Evolutionary conservation across 2,329 filamentous ascomycete species (phyloP).

Genomic region (Grosmannia clavigera): DNA sequence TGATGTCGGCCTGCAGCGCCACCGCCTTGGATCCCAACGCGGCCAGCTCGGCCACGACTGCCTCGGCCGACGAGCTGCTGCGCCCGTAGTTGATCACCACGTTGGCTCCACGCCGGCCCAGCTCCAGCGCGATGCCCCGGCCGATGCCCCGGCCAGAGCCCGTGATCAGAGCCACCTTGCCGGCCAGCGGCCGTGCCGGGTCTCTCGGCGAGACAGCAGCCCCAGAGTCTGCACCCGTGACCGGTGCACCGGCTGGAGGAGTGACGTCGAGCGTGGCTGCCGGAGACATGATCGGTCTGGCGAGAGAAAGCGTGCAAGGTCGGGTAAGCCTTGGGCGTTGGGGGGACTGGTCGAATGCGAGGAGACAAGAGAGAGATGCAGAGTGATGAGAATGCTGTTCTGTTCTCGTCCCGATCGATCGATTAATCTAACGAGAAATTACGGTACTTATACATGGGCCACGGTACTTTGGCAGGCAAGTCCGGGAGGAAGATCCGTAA

Average conservation of each 20-base stretch:
- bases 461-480: not conserved
- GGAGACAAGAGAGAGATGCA: not conserved
- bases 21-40: conserved; percentile 44
- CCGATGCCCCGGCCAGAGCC: conserved; percentile 56
- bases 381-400: too few species aligned
- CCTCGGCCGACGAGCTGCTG: conserved; percentile 41
- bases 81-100: conserved; percentile 57
- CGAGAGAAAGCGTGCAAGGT: not conserved
- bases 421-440: not conserved
- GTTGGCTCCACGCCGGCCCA: conserved; percentile 50
- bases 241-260: not conserved
- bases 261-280: not conserved
- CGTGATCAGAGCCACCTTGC: conserved; percentile 49
- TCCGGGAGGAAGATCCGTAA: not conserved
- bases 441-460: not conserved
- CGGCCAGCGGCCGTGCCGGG: conserved; percentile 21
- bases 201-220: not conserved
- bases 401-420: too few species aligned
- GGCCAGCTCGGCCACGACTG: conserved; percentile 40
- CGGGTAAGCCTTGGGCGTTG: not conserved
- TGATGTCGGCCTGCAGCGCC: conserved; percentile 53
- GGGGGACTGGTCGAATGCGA: not conserved
- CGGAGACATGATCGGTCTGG: conserved; percentile 6
- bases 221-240: not conserved
- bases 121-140: conserved; percentile 52